These are phyloP conservation scores for Coccomyxa sp. DNA, from an alignment of 139 green algal genomes.

Conservation along the genomic window DNA sequence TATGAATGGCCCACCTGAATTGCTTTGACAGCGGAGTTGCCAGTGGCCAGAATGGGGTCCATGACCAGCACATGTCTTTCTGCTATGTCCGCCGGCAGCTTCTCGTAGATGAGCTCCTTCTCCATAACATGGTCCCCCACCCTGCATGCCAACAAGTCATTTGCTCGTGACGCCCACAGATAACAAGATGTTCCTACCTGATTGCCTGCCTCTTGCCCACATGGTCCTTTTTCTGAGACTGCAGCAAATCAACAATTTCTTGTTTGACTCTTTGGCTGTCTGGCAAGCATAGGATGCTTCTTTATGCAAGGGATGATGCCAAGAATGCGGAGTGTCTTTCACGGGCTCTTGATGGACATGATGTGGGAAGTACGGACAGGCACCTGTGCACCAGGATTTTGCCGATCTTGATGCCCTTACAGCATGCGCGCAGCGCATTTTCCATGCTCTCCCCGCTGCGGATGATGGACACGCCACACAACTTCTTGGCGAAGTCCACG, in stretches of 20 bases:
- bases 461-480: conserved; percentile 96
- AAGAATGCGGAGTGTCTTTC: no score
- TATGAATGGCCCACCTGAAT: conserved; percentile 50
- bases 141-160: conserved; percentile 4
- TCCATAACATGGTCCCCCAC: conserved; percentile 37
- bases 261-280: no score
- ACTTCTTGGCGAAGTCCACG: conserved; percentile 90
- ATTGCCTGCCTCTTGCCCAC: no score
- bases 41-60: conserved; percentile 86
- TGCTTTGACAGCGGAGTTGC: conserved; percentile 59
- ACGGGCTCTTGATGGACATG: no score
- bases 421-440: conserved; percentile 93
- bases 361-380: background rate
- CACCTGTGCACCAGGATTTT: conserved; percentile 93
- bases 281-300: no score
- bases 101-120: conserved; percentile 90
- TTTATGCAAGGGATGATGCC: no score
- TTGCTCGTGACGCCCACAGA: no score
- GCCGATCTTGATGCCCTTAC: conserved; percentile 97
- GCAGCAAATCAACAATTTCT: no score
- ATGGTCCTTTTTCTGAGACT: no score
- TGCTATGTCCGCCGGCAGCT: conserved; percentile 91
- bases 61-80: conserved; percentile 90
- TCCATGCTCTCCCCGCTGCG: conserved; percentile 94
- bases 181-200: no score